A percentile compares a stretch with the other conserved stretches of the same genome.
Evolutionary conservation across 176 grass and related monocot species (phyloP).

Genomic region (Tuctoria greenei): DNA sequence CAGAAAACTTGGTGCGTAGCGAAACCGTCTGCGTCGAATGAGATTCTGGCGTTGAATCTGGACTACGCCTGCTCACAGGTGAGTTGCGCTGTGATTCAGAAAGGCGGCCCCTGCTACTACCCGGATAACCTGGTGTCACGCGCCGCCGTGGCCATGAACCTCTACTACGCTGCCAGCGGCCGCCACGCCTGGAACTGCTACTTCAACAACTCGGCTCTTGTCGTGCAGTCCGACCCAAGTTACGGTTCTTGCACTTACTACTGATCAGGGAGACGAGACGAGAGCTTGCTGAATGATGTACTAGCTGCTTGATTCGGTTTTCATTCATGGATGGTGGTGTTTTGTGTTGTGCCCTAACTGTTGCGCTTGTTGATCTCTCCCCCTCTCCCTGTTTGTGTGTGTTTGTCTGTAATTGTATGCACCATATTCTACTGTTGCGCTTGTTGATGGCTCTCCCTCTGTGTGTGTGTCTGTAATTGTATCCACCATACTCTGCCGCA

Average conservation of each 20-base stretch:
- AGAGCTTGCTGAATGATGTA: no score
- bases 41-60: constrained; percentile 52
- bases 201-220: constrained; percentile 63
- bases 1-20: constrained; percentile 93
- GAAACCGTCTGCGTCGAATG: constrained; percentile 66
- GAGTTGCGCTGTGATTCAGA: constrained; percentile 62
- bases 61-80: constrained; percentile 78
- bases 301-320: not conserved
- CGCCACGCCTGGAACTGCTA: constrained; percentile 75
- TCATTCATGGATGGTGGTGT: not conserved
- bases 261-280: not conserved
- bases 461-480: not conserved
- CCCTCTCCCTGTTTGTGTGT: no score
- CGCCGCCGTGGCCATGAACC: constrained; percentile 86
- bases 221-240: constrained; percentile 73
- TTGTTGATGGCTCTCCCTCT: not conserved
- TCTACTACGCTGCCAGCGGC: constrained; percentile 75
- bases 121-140: constrained; percentile 67
- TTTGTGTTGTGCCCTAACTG: not conserved
- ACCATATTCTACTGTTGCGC: not conserved
- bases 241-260: constrained; percentile 56
- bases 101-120: constrained; percentile 57
- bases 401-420: not conserved
- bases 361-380: not conserved
- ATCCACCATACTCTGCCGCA: not conserved